Evolutionary conservation across 208 protist species (phyloP).

Genomic region (Trypanosomatidae sp.): DNA sequence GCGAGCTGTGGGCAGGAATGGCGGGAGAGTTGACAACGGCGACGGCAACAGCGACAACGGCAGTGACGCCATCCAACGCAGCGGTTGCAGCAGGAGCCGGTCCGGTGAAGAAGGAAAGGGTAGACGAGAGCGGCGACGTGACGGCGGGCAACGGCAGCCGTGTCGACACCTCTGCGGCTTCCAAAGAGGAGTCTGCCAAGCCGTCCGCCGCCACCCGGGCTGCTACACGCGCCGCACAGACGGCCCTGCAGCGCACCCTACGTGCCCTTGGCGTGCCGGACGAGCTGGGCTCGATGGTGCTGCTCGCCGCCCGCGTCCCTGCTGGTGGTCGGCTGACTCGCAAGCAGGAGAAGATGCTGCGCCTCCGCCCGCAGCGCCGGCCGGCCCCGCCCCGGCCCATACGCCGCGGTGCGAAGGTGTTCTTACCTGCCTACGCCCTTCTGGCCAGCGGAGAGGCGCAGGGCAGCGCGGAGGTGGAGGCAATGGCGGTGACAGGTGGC

Average conservation of each 20-base stretch:
- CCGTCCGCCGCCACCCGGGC: neutral
- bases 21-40: neutral
- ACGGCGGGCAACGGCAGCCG: neutral
- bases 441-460: constrained; percentile 1
- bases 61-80: neutral
- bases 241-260: constrained; percentile 19
- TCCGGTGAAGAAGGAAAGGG: neutral
- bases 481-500: no score
- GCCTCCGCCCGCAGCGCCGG: constrained; percentile 44
- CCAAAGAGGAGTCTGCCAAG: neutral
- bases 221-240: constrained; percentile 11
- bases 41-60: neutral
- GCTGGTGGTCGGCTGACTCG: constrained; percentile 7
- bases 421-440: constrained; percentile 22
- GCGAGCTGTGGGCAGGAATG: constrained; percentile 31
- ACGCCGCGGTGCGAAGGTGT: constrained; percentile 70
- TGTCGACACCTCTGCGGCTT: neutral
- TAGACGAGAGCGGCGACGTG: neutral
- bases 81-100: neutral
- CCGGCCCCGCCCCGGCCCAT: constrained; percentile 50
- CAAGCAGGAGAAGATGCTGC: constrained; percentile 35
- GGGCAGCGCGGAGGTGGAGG: no score
- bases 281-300: constrained; percentile 42
- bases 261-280: constrained; percentile 33
- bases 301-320: constrained; percentile 10